A percentile compares a stretch with the other conserved stretches of the same genome.
Conservation (phyloP, 176 grass and related monocot genomes). For the Oryza brachyantha region DNA sequence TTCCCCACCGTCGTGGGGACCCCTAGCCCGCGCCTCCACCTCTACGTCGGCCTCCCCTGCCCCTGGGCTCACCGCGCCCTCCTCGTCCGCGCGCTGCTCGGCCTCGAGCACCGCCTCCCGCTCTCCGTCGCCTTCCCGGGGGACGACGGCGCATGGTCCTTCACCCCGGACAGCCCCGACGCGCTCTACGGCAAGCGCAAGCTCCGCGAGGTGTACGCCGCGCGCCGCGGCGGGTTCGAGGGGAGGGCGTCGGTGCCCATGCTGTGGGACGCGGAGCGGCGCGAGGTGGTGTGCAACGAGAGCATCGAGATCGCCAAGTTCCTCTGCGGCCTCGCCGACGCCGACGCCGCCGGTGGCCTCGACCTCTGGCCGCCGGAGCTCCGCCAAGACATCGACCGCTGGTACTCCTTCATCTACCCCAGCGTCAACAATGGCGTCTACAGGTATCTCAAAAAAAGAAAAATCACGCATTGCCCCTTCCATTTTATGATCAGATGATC, state of each 20-base stretch:
- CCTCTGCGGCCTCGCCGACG: constrained; percentile 42
- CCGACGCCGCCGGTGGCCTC: background rate
- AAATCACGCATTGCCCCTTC: too few species aligned
- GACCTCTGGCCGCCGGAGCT: constrained; percentile 69
- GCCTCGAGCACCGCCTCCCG: constrained; percentile 47
- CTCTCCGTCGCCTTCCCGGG: constrained; percentile 69
- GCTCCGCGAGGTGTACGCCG: constrained; percentile 86
- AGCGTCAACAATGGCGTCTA: constrained; percentile 88
- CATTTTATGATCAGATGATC: too few species aligned
- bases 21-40: constrained; percentile 47
- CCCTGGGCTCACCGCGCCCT: constrained; percentile 90
- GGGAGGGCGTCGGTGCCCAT: constrained; percentile 80
- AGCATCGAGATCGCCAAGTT: constrained; percentile 90
- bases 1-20: constrained; percentile 50
- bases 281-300: constrained; percentile 93
- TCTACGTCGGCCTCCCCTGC: constrained; percentile 86
- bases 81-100: constrained; percentile 55
- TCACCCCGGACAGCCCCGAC: constrained; percentile 48
- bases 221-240: constrained; percentile 60
- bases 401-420: constrained; percentile 82
- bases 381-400: constrained; percentile 70
- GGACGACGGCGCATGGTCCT: constrained; percentile 73
- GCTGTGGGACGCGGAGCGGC: constrained; percentile 77
- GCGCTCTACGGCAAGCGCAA: constrained; percentile 53
- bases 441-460: constrained; percentile 30